Evolutionary conservation across 176 grass and related monocot genomes (phyloP).

Genomic region (Alloteropsis semialata): DNA sequence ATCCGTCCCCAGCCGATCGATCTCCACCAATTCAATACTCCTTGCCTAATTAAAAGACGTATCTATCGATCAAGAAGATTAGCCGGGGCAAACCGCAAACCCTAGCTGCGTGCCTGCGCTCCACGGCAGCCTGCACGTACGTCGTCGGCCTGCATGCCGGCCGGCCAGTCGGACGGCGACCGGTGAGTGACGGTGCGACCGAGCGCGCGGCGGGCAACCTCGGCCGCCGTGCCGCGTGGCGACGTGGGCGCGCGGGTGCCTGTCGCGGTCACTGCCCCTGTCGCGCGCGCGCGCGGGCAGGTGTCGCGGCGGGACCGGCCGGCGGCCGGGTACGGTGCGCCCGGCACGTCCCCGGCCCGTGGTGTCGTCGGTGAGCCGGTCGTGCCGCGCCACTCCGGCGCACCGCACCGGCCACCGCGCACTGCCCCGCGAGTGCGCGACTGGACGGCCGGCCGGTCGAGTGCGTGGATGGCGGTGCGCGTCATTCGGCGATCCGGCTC

Average conservation of each 20-base stretch:
- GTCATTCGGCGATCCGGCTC: neutral
- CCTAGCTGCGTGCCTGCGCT: neutral
- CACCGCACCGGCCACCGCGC: neutral
- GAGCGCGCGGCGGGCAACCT: neutral
- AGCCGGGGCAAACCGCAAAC: no score
- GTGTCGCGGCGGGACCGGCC: constrained; percentile 19
- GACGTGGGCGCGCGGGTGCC: neutral
- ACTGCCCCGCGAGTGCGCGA: neutral
- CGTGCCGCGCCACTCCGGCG: constrained; percentile 36
- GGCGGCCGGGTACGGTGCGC: no score
- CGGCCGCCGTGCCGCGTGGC: neutral
- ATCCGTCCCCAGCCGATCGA: neutral
- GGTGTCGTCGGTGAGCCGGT: constrained; percentile 20
- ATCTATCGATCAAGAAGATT: neutral
- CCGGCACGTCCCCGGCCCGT: neutral
- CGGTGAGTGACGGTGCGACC: neutral
- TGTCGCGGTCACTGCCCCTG: neutral
- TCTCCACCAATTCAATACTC: neutral
- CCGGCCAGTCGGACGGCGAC: no score
- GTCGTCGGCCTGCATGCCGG: no score
- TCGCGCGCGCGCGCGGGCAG: neutral
- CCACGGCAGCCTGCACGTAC: neutral
- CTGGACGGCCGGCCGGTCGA: neutral
- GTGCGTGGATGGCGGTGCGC: neutral
- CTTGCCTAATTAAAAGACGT: neutral